These are phyloP conservation scores for Wickerhamomyces hampshirensis DNA, from an alignment of 805 yeast species.

Conservation along the genomic window DNA sequence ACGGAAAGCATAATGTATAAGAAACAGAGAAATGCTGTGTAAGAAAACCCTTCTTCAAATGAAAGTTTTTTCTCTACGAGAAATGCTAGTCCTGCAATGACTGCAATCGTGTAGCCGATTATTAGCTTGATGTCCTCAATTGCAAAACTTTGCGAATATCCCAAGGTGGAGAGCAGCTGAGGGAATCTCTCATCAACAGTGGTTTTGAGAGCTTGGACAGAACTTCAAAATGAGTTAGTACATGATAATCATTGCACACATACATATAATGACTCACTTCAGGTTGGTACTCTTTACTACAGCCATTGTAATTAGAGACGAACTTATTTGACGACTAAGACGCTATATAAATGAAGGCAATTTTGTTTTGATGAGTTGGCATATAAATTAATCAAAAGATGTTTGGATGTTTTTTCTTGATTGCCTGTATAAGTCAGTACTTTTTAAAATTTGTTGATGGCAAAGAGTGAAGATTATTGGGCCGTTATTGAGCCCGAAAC, in stretches of 20 bases:
- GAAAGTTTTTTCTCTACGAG: constrained; percentile 43
- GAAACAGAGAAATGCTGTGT: constrained; percentile 36
- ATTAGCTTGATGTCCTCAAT: constrained; percentile 43
- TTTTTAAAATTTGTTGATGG: too few species aligned
- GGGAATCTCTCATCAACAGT: constrained; percentile 15
- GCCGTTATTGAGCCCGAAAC: too few species aligned
- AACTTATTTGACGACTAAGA: too few species aligned
- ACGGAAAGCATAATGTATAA: constrained; percentile 37
- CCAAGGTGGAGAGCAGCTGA: constrained; percentile 23
- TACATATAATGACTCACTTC: constrained; percentile 2
- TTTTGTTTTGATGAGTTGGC: too few species aligned
- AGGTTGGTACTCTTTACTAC: constrained; percentile 3
- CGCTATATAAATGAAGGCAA: too few species aligned
- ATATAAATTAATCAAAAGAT: too few species aligned
- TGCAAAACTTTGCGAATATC: constrained; percentile 37
- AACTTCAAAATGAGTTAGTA: constrained; percentile 3
- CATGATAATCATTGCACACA: neutral
- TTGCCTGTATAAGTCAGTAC: too few species aligned
- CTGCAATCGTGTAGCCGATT: constrained; percentile 46
- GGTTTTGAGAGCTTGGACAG: constrained; percentile 8
- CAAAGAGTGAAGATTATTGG: too few species aligned
- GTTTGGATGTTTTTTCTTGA: too few species aligned
- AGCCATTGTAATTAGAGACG: too few species aligned
- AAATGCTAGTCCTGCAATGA: constrained; percentile 45
- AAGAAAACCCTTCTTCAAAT: constrained; percentile 36